Conservation (phyloP, 257 asterid species). For the Rhazya stricta region DNA sequence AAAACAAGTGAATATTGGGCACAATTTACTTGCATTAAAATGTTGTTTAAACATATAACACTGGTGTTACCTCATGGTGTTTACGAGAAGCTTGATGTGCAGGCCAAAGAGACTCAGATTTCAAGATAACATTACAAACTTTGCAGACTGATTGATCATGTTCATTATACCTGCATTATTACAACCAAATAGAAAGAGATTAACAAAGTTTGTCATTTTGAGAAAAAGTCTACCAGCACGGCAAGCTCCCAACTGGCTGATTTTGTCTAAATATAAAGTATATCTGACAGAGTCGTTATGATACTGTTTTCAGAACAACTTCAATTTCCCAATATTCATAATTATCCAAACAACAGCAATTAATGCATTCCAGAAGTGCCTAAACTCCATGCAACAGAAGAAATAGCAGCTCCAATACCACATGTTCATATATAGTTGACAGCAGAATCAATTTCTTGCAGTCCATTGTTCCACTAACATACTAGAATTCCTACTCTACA, state of each 20-base stretch:
- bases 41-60: background rate
- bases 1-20: background rate
- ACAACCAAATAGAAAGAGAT: background rate
- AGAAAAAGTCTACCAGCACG: background rate
- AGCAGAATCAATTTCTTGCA: background rate
- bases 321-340: background rate
- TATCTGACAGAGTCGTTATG: background rate
- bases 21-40: slow-evolving; percentile 4
- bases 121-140: slow-evolving; percentile 70
- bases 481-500: background rate
- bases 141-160: slow-evolving; percentile 73
- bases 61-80: slow-evolving; percentile 63
- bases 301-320: background rate
- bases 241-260: background rate
- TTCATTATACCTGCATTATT: slow-evolving; percentile 71
- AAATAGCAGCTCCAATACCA: background rate
- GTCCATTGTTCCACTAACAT: background rate
- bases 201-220: background rate
- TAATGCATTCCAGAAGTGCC: background rate
- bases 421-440: background rate
- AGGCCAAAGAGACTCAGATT: slow-evolving; percentile 84
- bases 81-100: slow-evolving; percentile 95
- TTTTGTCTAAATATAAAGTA: background rate
- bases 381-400: background rate
- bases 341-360: background rate